Base-by-base conservation (phyloP, 805 yeast genomes). In the Nadsonia fulvescens region DNA sequence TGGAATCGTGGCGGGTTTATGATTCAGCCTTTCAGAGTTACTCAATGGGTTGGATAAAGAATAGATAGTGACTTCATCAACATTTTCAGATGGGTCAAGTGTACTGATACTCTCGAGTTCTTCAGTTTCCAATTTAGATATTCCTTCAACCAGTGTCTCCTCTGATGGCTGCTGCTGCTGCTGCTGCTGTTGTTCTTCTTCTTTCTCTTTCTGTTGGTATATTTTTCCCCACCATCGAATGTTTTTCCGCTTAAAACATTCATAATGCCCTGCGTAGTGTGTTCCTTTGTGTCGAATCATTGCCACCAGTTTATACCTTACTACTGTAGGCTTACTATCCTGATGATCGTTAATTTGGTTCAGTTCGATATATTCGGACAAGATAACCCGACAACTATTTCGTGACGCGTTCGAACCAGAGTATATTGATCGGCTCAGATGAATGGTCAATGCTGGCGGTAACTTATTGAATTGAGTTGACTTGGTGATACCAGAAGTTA, bases 201-300 rank as follows among this genome's bases (percentile, higher is more conserved):
- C 22, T 8, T 15, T 10, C 24, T 27, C 14, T 19, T 11, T n/a
- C n/a, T n/a, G n/a, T n/a, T n/a, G n/a, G n/a, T n/a, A n/a, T n/a
- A n/a, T n/a, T n/a, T n/a, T n/a, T n/a, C n/a, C n/a, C 49, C 49
- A 44, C 32, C 37, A 40, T 6, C 21, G 28, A 17, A 38, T 32
- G 29, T 47, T 42, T 43, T 82, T 83, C 24, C 68, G 69, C 34
- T 76, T 70, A 44, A 68, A 79, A 39, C 93, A 78, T 40, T 83
- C 93, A 44, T 82, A 83, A 43, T 83, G 96, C 1, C 96, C 96
- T 22, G 69, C 65, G 12, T 70, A 62, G 47, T 83, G 95, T 1
- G 86, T 70, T 0, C 98, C 98, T 23, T 71, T 67, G 45, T 89
- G 96, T 36, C 82, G 63, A 11, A 89, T 69, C 34, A 79, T 54